Conservation (phyloP, 2,329 filamentous ascomycete genomes). For the Pseudohalonectria lignicola region DNA sequence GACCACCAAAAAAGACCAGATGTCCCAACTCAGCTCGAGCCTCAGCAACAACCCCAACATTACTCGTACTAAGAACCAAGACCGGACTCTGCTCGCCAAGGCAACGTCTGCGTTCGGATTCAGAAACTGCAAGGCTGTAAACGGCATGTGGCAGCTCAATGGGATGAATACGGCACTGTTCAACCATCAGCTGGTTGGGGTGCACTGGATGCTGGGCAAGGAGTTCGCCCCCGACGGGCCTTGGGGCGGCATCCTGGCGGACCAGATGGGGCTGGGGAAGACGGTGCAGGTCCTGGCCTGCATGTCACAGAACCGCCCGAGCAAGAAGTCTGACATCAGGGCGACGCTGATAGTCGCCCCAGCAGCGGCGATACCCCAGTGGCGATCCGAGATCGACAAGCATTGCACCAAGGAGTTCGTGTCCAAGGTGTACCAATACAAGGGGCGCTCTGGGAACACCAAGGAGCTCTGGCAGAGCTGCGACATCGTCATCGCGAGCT, state of each 20-base stretch:
- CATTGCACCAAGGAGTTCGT: slow-evolving; percentile 12
- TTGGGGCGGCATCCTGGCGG: slow-evolving; percentile 44
- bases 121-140: not conserved
- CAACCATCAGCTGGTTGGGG: slow-evolving; percentile 38
- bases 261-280: slow-evolving; percentile 57
- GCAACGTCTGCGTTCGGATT: not conserved
- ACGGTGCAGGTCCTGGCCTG: slow-evolving; percentile 36
- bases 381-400: slow-evolving; percentile 14
- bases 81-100: not conserved
- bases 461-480: not conserved
- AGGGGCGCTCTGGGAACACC: not conserved
- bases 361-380: slow-evolving; percentile 14
- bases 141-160: slow-evolving; percentile 17
- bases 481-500: slow-evolving; percentile 14
- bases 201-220: slow-evolving; percentile 40
- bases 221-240: slow-evolving; percentile 28
- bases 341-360: slow-evolving; percentile 22
- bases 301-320: slow-evolving; percentile 21
- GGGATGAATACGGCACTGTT: slow-evolving; percentile 35
- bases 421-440: slow-evolving; percentile 2
- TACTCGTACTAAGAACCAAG: too few relatives aligned
- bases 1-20: not conserved
- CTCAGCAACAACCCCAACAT: not conserved
- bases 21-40: not conserved
- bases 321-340: slow-evolving; percentile 20